Evolutionary conservation across 2,329 filamentous ascomycete genomes (phyloP).

Genomic region (Zymoseptoria brevis): DNA sequence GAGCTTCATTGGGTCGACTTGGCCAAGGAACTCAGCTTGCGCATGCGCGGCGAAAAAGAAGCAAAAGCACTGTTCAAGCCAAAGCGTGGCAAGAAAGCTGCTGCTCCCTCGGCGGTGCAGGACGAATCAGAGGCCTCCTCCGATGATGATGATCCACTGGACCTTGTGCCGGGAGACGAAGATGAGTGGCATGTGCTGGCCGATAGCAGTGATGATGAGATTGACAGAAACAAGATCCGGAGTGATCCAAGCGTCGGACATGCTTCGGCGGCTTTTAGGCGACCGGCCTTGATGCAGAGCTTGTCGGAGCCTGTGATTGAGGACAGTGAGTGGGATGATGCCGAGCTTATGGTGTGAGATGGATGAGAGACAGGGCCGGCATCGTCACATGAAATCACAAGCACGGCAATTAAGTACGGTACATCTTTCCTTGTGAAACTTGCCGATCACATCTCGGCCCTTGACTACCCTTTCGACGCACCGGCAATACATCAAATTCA

Average conservation of each 20-base stretch:
- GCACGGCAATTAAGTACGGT: too few relatives aligned
- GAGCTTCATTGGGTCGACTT: conserved; percentile 64
- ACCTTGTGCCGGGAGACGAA: conserved; percentile 9
- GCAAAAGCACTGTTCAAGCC: conserved; percentile 58
- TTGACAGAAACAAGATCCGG: conserved; percentile 6
- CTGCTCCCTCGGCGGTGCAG: conserved; percentile 7
- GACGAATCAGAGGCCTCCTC: conserved; percentile 7
- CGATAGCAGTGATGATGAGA: conserved; percentile 23
- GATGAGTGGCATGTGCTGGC: conserved; percentile 29
- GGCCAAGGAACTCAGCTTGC: conserved; percentile 72
- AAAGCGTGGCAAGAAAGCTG: conserved; percentile 14
- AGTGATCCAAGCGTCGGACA: conserved; percentile 18
- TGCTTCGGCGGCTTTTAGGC: conserved; percentile 2
- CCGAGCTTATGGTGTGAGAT: conserved; percentile 34
- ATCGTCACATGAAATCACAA: too few relatives aligned
- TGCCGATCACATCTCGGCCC: too few relatives aligned
- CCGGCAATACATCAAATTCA: too few relatives aligned
- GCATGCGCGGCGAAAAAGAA: conserved; percentile 62
- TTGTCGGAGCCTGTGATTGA: conserved; percentile 38
- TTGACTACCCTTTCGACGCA: too few relatives aligned
- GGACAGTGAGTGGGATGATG: conserved; percentile 49
- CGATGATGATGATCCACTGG: conserved; percentile 14
- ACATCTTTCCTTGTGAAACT: too few relatives aligned
- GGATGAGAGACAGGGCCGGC: background rate
- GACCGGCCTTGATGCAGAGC: conserved; percentile 19